phyloP scores from a whole-genome alignment of 2,329 filamentous ascomycete species.

The Ceratocystis cacaofunesta region DNA sequence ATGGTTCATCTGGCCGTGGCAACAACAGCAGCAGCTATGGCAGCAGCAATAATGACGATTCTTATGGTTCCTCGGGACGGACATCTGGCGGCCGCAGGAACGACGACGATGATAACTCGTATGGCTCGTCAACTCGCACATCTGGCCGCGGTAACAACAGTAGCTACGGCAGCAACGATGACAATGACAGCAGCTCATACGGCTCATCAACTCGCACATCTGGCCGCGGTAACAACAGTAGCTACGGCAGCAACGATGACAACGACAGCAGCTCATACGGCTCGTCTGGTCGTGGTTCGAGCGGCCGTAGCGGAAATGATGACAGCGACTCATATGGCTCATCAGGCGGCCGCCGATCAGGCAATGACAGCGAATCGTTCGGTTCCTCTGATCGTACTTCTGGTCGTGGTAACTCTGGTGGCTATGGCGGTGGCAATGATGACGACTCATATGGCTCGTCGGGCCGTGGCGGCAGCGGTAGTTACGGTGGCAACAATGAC shows the following conservation, averaged over 20 bases:
- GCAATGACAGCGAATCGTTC: slow-evolving; percentile 17
- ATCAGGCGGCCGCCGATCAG: slow-evolving; percentile 9
- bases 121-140: slow-evolving; percentile 12
- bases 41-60: not conserved
- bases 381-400: slow-evolving; percentile 19
- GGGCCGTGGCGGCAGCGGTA: slow-evolving; percentile 14
- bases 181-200: slow-evolving; percentile 18
- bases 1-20: slow-evolving; percentile 16
- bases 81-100: not conserved
- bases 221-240: slow-evolving; percentile 11
- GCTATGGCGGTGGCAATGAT: not conserved
- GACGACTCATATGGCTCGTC: slow-evolving; percentile 20
- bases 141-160: slow-evolving; percentile 12
- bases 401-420: not conserved
- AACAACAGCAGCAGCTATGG: slow-evolving; percentile 14
- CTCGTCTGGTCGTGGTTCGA: slow-evolving; percentile 19
- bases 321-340: slow-evolving; percentile 13
- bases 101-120: not conserved
- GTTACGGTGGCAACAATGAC: slow-evolving; percentile 18
- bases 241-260: slow-evolving; percentile 8
- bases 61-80: not conserved
- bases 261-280: slow-evolving; percentile 16
- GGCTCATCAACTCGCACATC: slow-evolving; percentile 19
- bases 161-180: not conserved
- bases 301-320: slow-evolving; percentile 17